Percentiles rank a stretch among this genome's conserved stretches.
Conservation (phyloP, 768 basidiomycete species). For the Cystofilobasidium capitatum region DNA sequence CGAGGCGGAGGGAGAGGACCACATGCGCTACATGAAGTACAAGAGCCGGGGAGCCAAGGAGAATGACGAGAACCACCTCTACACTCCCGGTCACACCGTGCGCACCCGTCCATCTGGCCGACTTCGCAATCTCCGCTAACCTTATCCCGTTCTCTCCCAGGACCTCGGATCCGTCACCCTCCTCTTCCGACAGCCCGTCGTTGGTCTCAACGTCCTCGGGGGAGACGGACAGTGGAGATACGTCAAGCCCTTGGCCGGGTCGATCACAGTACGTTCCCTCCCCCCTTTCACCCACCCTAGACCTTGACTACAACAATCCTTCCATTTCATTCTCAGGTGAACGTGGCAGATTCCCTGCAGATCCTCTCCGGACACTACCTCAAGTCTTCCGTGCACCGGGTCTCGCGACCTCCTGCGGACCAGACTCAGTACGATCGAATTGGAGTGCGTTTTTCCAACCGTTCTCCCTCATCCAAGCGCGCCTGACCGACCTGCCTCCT, state of each 20-base stretch:
- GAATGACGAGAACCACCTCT: slow-evolving; percentile 36
- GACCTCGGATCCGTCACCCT: slow-evolving; percentile 47
- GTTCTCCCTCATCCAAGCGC: not conserved
- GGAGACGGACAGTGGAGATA: slow-evolving; percentile 48
- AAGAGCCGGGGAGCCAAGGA: slow-evolving; percentile 43
- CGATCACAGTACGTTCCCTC: slow-evolving; percentile 35
- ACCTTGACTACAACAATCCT: not conserved
- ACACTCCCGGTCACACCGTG: slow-evolving; percentile 14
- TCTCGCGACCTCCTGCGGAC: slow-evolving; percentile 48
- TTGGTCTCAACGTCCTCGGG: slow-evolving; percentile 49
- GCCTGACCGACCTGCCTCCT: too few relatives aligned
- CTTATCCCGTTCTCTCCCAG: not conserved
- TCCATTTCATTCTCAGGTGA: slow-evolving; percentile 35
- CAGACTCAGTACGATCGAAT: slow-evolving; percentile 49
- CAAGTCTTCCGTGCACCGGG: slow-evolving; percentile 46
- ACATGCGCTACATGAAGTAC: slow-evolving; percentile 53
- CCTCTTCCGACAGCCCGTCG: slow-evolving; percentile 51
- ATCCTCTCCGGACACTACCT: slow-evolving; percentile 49
- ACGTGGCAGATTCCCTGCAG: slow-evolving; percentile 47
- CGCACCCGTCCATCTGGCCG: too few relatives aligned
- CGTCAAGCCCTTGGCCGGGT: slow-evolving; percentile 36
- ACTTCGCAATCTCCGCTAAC: too few relatives aligned
- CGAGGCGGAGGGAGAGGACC: slow-evolving; percentile 44
- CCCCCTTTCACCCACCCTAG: not conserved
- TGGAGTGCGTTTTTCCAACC: slow-evolving; percentile 38